phyloP scores from a whole-genome alignment of 305 asterid species.

The Fraxinus velutina region DNA sequence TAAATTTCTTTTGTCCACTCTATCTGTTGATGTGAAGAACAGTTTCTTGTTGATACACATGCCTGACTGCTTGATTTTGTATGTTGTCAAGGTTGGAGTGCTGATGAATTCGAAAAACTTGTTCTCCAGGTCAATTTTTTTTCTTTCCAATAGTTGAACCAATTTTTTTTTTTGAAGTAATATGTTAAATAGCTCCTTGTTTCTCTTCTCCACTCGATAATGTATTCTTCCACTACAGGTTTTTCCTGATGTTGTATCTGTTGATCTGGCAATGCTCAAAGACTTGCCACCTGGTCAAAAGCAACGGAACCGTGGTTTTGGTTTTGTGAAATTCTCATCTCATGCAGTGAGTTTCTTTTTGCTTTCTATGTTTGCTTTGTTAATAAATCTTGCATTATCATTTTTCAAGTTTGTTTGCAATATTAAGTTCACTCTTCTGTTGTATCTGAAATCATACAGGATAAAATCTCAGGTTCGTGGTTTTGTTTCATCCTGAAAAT shows the following conservation, averaged over 20 bases:
- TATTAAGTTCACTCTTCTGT: conserved; percentile 49
- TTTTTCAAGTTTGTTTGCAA: conserved; percentile 25
- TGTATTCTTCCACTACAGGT: conserved; percentile 40
- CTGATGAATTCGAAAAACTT: conserved; percentile 63
- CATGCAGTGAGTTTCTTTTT: conserved; percentile 67
- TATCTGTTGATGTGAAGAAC: conserved; percentile 2
- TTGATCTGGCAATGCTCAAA: conserved; percentile 59
- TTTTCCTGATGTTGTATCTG: conserved; percentile 74
- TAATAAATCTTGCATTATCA: conserved; percentile 22
- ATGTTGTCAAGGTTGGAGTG: conserved; percentile 66
- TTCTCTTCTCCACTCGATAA: conserved; percentile 16
- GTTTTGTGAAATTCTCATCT: conserved; percentile 75
- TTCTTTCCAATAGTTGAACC: conserved; percentile 15
- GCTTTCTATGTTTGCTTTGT: conserved; percentile 18
- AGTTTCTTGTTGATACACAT: conserved; percentile 19
- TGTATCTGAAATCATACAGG: conserved; percentile 80
- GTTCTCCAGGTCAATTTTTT: conserved; percentile 61
- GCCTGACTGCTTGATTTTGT: conserved; percentile 25
- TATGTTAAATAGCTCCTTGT: conserved; percentile 8
- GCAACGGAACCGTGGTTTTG: conserved; percentile 82
- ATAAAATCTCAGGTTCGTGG: conserved; percentile 79
- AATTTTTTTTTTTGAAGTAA: background rate
- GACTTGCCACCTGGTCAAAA: conserved; percentile 53
- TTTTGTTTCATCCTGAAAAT: conserved; percentile 39
- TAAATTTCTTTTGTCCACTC: background rate